Conservation (phyloP, 257 asterid genomes). For the Echites panduratus region DNA sequence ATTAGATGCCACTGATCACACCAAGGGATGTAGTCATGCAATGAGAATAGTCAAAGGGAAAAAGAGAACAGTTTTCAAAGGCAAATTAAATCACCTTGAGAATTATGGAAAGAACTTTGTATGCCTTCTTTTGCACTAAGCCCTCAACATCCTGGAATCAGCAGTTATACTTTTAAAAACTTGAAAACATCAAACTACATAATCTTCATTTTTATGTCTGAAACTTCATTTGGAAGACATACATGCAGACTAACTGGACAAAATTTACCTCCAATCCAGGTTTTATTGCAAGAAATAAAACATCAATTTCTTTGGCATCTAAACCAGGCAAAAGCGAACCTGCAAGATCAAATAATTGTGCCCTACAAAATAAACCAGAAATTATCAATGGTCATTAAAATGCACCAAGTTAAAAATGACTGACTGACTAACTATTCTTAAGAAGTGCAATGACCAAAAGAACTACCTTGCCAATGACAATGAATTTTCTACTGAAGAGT, state of each 20-base stretch:
- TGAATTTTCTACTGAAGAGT: conserved; percentile 38
- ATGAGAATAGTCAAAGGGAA: neutral
- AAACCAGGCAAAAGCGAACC: conserved; percentile 86
- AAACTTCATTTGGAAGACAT: neutral
- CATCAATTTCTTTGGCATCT: conserved; percentile 55
- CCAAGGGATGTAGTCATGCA: neutral
- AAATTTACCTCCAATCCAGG: conserved; percentile 64
- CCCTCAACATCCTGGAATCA: conserved; percentile 67
- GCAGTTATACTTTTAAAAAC: conserved; percentile 3
- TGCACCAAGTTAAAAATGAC: conserved; percentile 1
- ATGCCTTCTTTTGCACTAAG: conserved; percentile 84
- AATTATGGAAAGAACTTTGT: conserved; percentile 67
- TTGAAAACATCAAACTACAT: neutral
- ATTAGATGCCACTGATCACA: neutral
- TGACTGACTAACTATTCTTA: conserved; percentile 2
- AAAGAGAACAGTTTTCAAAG: conserved; percentile 2
- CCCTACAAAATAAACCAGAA: conserved; percentile 44
- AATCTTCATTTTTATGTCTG: neutral
- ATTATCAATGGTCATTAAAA: conserved; percentile 5
- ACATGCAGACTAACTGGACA: too few species aligned
- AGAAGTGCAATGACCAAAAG: conserved; percentile 8
- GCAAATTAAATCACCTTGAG: conserved; percentile 47
- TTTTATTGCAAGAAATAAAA: conserved; percentile 43
- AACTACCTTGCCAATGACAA: conserved; percentile 49
- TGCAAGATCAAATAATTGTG: conserved; percentile 71